Base-by-base conservation (phyloP, 2,329 filamentous ascomycete species). In the Penicillium sp. region DNA sequence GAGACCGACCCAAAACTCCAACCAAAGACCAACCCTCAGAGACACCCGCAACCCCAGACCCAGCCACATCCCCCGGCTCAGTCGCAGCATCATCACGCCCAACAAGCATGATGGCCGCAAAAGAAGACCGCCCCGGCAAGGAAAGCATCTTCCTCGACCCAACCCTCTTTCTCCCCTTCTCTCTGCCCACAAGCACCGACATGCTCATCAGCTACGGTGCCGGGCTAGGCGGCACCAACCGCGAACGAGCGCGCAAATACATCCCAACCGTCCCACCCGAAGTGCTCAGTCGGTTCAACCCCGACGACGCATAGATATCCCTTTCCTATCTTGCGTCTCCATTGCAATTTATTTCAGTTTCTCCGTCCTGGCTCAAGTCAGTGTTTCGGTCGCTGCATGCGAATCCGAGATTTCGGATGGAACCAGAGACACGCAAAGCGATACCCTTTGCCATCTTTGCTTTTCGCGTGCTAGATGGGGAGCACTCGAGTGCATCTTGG, bases 141-240 rank as follows among this genome's bases (percentile, higher is more conserved):
- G 67, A 65, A 46, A 62, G 56, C 30, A 58, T 96, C 31, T 83
- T 96, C 39, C 74, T 97, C 47, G 92, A 97, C 65, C 90, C 92
- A 3, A 89, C 92, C 2, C 78, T 96, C 53, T 95, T 96, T 81
- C 81, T 99, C 24, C 94, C 94, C 0, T 99, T 99, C 69, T 88
- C 88, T n/a, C 78, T 99, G 25, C 94, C 94, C 1, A 96, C 92
- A 1, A 94, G 90, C 51, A 97, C 92, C 24, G 94, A 99, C 70
- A 99, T 99, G 94, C 81, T 97, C 43, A 84, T 99, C 43, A 92
- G 87, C 60, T 99, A 95, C 65, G 94, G 94, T 0, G 92, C 94
- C 11, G 94, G 94, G 0, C 94, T 97, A 65, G 94, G 94, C 5
- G 94, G 94, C 0, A 78, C 94, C 42, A 96, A 99, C 74, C 82